A percentile compares a stretch with the other conserved stretches of the same genome.
Conservation (phyloP, 768 basidiomycete genomes). For the Saitozyma podzolica region DNA sequence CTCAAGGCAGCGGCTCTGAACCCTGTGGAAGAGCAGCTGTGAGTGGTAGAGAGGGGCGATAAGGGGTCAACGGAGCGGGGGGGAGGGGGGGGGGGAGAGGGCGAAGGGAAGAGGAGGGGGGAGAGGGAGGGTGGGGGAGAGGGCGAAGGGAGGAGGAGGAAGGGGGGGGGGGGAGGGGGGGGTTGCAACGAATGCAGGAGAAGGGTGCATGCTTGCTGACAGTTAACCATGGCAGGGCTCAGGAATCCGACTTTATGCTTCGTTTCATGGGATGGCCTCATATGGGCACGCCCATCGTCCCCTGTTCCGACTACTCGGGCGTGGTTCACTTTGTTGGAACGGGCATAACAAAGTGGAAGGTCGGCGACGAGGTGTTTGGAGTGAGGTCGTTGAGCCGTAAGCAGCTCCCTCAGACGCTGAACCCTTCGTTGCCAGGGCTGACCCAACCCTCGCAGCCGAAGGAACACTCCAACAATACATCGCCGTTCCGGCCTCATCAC, state of each 20-base stretch:
- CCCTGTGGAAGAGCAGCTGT: slow-evolving; percentile 59
- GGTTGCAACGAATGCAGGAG: too few species aligned
- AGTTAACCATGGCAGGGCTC: slow-evolving; percentile 8
- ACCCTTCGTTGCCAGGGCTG: too few species aligned
- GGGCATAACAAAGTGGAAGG: slow-evolving; percentile 56
- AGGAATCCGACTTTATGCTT: slow-evolving; percentile 51
- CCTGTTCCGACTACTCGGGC: slow-evolving; percentile 68
- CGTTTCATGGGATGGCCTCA: slow-evolving; percentile 53
- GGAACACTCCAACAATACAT: slow-evolving; percentile 32
- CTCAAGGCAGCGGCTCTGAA: slow-evolving; percentile 66
- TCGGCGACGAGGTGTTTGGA: slow-evolving; percentile 69
- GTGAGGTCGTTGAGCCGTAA: slow-evolving; percentile 22
- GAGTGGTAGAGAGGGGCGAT: slow-evolving; percentile 1
- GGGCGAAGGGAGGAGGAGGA: too few species aligned
- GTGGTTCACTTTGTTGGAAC: slow-evolving; percentile 56
- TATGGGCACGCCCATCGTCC: slow-evolving; percentile 57
- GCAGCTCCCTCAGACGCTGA: background rate
- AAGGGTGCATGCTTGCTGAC: background rate
- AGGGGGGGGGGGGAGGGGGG: too few species aligned
- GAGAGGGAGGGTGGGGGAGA: too few species aligned
- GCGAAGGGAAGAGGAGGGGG: too few species aligned
- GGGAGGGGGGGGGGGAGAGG: too few species aligned
- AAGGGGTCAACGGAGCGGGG: too few species aligned
- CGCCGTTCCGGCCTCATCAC: slow-evolving; percentile 5
- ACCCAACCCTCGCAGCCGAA: slow-evolving; percentile 8